Percentiles rank a stretch among this genome's conserved stretches.
Conservation (phyloP, 2,329 filamentous ascomycete species). For the Hortaea werneckii region DNA sequence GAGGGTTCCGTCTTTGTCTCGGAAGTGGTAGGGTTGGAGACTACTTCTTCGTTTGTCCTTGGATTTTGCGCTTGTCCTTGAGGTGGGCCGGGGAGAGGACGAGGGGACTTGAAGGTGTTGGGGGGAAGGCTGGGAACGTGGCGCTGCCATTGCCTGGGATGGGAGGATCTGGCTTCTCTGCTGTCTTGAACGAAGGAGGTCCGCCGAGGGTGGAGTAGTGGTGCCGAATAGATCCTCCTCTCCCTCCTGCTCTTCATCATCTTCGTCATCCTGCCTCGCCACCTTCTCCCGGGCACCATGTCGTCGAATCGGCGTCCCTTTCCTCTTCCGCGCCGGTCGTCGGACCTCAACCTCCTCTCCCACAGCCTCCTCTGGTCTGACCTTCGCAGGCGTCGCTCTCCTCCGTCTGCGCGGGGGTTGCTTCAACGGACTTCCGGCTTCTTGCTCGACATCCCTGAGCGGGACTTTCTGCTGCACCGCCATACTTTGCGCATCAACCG, state of each 20-base stretch:
- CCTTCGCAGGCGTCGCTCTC: slow-evolving; percentile 1
- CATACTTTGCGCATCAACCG: too few relatives aligned
- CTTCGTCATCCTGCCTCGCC: neutral
- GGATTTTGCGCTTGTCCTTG: neutral
- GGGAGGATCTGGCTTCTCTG: too few relatives aligned
- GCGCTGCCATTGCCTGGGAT: slow-evolving; percentile 1
- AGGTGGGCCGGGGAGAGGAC: neutral
- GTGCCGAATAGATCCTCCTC: neutral
- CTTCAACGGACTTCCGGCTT: too few relatives aligned
- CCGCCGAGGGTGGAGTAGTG: too few relatives aligned
- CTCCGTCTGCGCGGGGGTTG: too few relatives aligned
- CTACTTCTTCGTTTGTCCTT: neutral
- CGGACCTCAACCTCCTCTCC: neutral
- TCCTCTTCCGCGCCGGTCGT: slow-evolving; percentile 19
- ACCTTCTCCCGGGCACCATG: neutral
- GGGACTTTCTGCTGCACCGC: slow-evolving; percentile 26
- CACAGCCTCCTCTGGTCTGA: neutral
- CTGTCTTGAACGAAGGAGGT: too few relatives aligned
- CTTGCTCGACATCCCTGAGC: slow-evolving; percentile 27
- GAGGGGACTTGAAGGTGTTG: neutral
- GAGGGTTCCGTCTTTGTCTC: slow-evolving; percentile 7
- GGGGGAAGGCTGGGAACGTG: neutral
- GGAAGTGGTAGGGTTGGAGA: too few relatives aligned
- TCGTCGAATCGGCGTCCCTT: slow-evolving; percentile 18
- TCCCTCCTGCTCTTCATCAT: slow-evolving; percentile 2